Base-by-base conservation (phyloP, 1,284 basidiomycete species). In the Neonothopanus nambi region DNA sequence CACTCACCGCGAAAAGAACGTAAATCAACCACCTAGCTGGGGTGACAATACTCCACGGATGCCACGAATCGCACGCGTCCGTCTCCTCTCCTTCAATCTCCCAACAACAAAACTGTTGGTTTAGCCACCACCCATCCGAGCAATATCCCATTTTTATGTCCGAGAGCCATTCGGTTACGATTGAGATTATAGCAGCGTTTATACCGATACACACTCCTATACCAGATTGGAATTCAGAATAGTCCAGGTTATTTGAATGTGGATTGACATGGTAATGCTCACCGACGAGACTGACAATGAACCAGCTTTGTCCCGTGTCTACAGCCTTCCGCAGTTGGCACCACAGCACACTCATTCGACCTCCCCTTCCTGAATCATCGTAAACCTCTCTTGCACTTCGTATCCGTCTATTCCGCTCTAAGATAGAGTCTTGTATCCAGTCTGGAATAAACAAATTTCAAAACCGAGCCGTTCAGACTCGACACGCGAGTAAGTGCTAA, bases 121-220 rank as follows among this genome's bases (percentile, higher is more conserved):
- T 97, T 53, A 99, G 71, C 96, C 97, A 99, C 97, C 97, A 99
- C 2, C 93, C 95, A 53, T 95, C 91, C 1, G 85, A 82, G 70
- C 97, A 99, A 67, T 97, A 96, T 0, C 97, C 97, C 76, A 95
- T 90, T 75, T 98, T 98, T 58, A 98, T 84, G 69, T 99, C 95
- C 1, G 95, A 95, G 8, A 98, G 81, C 97, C 97, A 99, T 70
- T 91, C 93, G n/a, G 94, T 97, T 54, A 95, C 78, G 62, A 99
- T 97, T 37, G 94, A 95, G 60, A 98, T 96, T 55, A 99, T 70
- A 1, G 94, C 97, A 35, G 95, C 94, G 62, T 94, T 96, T 45
- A 97, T 65, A 20, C 97, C 97, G 59, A 99, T 99, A 57, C 85
- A 84, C 42, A 93, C 79, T 8, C 96, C 95, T 96, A 64, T 18